Percentiles rank a stretch among this genome's conserved stretches.
Evolutionary conservation across 805 yeast species (phyloP).

Genomic region (Yarrowia sp.): DNA sequence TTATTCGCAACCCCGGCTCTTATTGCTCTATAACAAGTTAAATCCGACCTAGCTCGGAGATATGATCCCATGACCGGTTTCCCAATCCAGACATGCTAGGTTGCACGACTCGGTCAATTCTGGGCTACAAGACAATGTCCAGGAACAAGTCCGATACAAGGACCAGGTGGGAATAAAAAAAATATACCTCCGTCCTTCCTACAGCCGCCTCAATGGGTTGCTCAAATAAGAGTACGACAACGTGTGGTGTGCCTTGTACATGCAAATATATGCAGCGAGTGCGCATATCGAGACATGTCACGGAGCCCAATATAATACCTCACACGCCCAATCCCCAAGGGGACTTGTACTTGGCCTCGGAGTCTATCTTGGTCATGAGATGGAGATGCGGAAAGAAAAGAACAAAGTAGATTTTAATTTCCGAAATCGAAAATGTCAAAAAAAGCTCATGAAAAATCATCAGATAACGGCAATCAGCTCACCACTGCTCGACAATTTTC

Average conservation of each 20-base stretch:
- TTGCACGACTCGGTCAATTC: neutral
- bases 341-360: neutral
- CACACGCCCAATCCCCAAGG: neutral
- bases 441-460: too few relatives aligned
- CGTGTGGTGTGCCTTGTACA: neutral
- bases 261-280: conserved; percentile 1
- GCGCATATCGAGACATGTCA: neutral
- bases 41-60: conserved; percentile 15
- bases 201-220: neutral
- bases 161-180: too few relatives aligned
- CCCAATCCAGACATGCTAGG: neutral
- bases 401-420: neutral
- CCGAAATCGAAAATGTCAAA: neutral
- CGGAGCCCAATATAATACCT: neutral
- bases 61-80: conserved; percentile 15
- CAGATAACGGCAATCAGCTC: too few relatives aligned
- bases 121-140: too few relatives aligned
- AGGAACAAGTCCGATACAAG: too few relatives aligned
- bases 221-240: neutral
- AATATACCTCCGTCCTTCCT: too few relatives aligned
- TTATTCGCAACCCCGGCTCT: too few relatives aligned
- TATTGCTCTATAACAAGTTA: neutral
- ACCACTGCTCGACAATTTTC: too few relatives aligned
- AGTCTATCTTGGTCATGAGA: neutral
- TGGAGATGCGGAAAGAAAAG: neutral